These are phyloP conservation scores for Paraphaeosphaeria sporulosa DNA, from an alignment of 2,329 filamentous ascomycete species.

Conservation along the genomic window DNA sequence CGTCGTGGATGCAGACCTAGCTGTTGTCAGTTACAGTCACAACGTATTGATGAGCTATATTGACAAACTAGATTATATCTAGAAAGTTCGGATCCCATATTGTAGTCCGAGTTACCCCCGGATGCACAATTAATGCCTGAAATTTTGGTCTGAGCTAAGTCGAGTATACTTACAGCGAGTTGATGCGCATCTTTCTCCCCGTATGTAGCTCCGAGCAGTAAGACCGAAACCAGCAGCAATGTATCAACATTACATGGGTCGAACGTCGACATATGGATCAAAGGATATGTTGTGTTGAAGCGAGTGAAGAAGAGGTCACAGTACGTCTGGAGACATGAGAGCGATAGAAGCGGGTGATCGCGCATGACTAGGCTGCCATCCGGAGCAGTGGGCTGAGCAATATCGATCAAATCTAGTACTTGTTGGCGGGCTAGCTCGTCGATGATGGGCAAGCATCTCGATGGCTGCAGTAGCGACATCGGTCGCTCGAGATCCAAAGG, in stretches of 20 bases:
- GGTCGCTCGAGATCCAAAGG: constrained; percentile 38
- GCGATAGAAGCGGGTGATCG: constrained; percentile 61
- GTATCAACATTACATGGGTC: constrained; percentile 59
- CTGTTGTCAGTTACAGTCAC: constrained; percentile 1
- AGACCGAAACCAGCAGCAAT: constrained; percentile 61
- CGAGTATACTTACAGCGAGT: constrained; percentile 54
- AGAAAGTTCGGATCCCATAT: not conserved
- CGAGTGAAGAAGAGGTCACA: constrained; percentile 67
- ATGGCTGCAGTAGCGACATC: constrained; percentile 45
- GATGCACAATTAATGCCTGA: not conserved
- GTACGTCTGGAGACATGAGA: constrained; percentile 62
- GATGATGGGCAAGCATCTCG: constrained; percentile 45
- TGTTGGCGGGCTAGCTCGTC: constrained; percentile 52
- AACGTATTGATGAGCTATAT: not conserved
- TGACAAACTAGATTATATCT: not conserved
- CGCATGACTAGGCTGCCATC: constrained; percentile 57
- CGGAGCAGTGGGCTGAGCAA: constrained; percentile 57
- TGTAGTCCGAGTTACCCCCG: not conserved
- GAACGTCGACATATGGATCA: constrained; percentile 67
- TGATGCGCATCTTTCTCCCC: constrained; percentile 66
- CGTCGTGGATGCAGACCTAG: constrained; percentile 66
- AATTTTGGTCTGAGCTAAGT: not conserved
- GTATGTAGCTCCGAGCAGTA: constrained; percentile 70
- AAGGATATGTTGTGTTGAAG: constrained; percentile 68
- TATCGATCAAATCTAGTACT: constrained; percentile 61